Evolutionary conservation across 768 basidiomycete genomes (phyloP).

Genomic region (Suillus subalutaceus): DNA sequence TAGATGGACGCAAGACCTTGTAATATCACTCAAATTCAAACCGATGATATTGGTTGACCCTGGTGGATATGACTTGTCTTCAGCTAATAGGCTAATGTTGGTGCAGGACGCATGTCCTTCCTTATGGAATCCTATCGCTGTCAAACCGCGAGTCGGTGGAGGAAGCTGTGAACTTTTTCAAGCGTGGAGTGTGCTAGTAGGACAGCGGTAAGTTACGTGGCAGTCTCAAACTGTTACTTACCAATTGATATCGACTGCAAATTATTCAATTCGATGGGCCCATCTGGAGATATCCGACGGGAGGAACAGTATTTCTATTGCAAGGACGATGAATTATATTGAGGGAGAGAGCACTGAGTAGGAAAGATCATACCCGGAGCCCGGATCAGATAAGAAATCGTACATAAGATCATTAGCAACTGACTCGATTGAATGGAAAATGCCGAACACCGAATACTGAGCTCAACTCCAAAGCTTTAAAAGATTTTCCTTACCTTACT

Average conservation of each 20-base stretch:
- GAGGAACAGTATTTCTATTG: not conserved
- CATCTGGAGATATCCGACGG: not conserved
- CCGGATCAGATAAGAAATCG: not conserved
- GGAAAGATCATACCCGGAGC: not conserved
- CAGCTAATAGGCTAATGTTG: not conserved
- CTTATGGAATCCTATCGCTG: not conserved
- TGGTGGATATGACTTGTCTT: not conserved
- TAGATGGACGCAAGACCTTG: not conserved
- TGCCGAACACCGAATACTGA: slow-evolving; percentile 3
- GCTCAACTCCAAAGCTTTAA: slow-evolving; percentile 1
- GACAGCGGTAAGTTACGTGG: not conserved
- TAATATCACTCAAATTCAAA: not conserved
- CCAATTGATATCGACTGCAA: not conserved
- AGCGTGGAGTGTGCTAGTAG: not conserved
- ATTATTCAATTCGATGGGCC: not conserved
- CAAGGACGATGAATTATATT: not conserved
- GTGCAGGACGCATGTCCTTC: not conserved
- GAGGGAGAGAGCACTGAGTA: not conserved
- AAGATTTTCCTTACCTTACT: slow-evolving; percentile 5
- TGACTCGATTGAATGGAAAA: slow-evolving; percentile 5
- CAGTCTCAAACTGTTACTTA: not conserved
- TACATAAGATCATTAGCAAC: not conserved
- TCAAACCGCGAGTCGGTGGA: not conserved
- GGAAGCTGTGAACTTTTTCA: not conserved
- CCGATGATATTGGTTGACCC: not conserved